phyloP scores from a whole-genome alignment of 129 eudicot genomes.

The sunflower (Helianthus annuus) region HanXRQr2.0-SUNRISE NC_035439.2:139401637-139402136 shows the following conservation, averaged over 20 bases:
- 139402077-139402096: constrained; percentile 73
- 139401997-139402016: constrained; percentile 77
- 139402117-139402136: constrained; percentile 73
- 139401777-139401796: constrained; percentile 54
- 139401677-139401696: constrained; percentile 52
- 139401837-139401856: constrained; percentile 67
- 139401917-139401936: constrained; percentile 68
- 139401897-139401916: constrained; percentile 43
- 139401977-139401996: constrained; percentile 72
- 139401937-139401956: constrained; percentile 70
- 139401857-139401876: constrained; percentile 86
- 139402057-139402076: constrained; percentile 46
- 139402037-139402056: constrained; percentile 68
- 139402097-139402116: constrained; percentile 52
- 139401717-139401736: constrained; percentile 41
- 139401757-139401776: constrained; percentile 67
- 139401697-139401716: constrained; percentile 50
- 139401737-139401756: constrained; percentile 52
- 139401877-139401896: constrained; percentile 64
- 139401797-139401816: constrained; percentile 82
- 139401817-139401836: constrained; percentile 68
- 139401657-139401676: constrained; percentile 62
- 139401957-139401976: constrained; percentile 77
- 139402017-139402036: constrained; percentile 73
- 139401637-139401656: constrained; percentile 35